Evolutionary conservation across 192 early-diverging fungal genomes (phyloP), one percentile per base, ranked within the genome.

Genomic region (Linnemannia hyalina): DNA sequence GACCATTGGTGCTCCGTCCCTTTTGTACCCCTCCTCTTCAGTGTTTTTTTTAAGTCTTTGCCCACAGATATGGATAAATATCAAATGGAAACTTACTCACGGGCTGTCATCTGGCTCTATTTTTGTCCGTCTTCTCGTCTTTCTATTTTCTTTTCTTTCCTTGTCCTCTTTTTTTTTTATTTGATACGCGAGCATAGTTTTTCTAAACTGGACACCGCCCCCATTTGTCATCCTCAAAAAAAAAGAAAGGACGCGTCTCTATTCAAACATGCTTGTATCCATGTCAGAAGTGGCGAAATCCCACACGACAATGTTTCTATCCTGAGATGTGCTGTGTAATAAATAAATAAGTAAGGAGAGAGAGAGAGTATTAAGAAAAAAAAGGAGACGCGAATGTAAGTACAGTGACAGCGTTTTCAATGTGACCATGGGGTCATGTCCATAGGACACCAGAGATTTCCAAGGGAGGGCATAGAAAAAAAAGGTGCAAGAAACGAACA

Each of bases 281-380:
- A 86, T 41, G 23, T 81, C 84, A 32, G 55, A 16, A 5, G 0
- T 32, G 1, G 68, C 78, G 57, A 86, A 86, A 49, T 80, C 83
- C 84, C 78, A 86, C 11, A 86, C 84, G 23, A 86, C 54, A 57
- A 86, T 86, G 18, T 73, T 73, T 32, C 49, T 74, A 40, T 86
- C 84, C 49, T 86, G 84, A 13, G 84, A 80, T 23, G 84, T 70
- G 36, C 84, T 81, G 35, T 80, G 4, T 60, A 4, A 6, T 2
- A 23, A 54, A 36, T 2, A 23, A 54, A 20, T n/a, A 47, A 49
- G 35, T 22, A 35, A 76, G 60, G 32, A 4, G 35, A 73, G 32
- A 73, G 23, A 4, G 35, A 73, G 42, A 73, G 18, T 23, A 57
- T 32, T 0, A 49, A 49, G 20, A 49, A 49, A 70, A 38, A 54